These are phyloP conservation scores for Zancudomyces culisetae DNA, from an alignment of 371 early-diverging fungal genomes.

Conservation along the genomic window DNA sequence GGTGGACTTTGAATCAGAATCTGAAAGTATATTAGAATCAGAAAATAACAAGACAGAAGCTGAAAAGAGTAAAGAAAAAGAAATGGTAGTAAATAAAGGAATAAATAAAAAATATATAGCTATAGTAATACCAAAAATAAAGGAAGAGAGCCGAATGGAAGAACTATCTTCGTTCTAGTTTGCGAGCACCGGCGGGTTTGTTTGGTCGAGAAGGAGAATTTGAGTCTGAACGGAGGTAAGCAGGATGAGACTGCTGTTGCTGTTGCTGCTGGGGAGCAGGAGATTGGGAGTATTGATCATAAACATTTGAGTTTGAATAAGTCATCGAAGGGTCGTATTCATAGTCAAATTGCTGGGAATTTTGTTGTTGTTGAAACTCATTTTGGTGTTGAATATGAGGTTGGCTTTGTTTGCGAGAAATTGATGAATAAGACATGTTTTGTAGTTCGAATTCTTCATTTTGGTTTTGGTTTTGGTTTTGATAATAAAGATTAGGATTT, in stretches of 20 bases:
- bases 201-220: not conserved
- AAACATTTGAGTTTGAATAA: too few species aligned
- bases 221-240: not conserved
- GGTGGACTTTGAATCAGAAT: too few species aligned
- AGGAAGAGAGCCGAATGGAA: not conserved
- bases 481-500: not conserved
- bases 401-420: not conserved
- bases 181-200: slow-evolving; percentile 1
- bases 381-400: not conserved
- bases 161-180: not conserved
- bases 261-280: slow-evolving; percentile 1
- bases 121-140: not conserved
- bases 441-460: slow-evolving; percentile 19
- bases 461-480: slow-evolving; percentile 10
- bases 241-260: not conserved
- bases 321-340: too few species aligned
- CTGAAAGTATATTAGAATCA: too few species aligned
- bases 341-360: too few species aligned
- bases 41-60: too few species aligned
- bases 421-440: not conserved
- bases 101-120: not conserved
- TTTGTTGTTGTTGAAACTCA: not conserved
- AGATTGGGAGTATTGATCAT: too few species aligned
- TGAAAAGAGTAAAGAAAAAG: too few species aligned
- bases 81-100: too few species aligned